These are phyloP conservation scores for Saccharum hybrid DNA, from an alignment of 202 grass and related monocot genomes.

Conservation along the genomic window DNA sequence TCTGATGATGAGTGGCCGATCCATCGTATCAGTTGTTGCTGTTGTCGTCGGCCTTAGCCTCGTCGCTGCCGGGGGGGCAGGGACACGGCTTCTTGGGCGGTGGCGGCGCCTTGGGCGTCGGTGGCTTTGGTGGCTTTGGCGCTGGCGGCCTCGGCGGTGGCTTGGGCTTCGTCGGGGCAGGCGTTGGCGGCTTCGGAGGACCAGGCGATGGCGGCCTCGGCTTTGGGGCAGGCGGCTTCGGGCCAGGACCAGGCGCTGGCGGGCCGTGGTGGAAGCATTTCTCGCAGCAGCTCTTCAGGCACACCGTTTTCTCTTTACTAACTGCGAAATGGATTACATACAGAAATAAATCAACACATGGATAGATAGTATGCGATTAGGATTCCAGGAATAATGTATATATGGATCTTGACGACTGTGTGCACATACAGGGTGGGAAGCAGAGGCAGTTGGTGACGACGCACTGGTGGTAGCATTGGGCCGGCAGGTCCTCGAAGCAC, in stretches of 20 bases:
- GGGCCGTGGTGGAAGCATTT: constrained; percentile 51
- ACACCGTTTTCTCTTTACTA: constrained; percentile 6
- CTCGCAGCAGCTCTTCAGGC: constrained; percentile 43
- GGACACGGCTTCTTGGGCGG: constrained; percentile 1
- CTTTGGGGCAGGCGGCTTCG: neutral
- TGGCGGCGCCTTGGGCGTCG: neutral
- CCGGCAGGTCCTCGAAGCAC: constrained; percentile 50
- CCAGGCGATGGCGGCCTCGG: neutral
- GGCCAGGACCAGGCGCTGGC: neutral
- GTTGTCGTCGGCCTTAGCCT: neutral
- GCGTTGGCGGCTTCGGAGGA: neutral
- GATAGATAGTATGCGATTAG: too few species aligned
- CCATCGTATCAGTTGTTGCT: neutral
- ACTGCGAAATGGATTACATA: constrained; percentile 10
- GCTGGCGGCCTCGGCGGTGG: neutral
- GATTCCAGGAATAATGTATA: too few species aligned
- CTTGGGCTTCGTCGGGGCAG: neutral
- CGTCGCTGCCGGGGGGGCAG: neutral
- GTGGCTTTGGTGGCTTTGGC: neutral
- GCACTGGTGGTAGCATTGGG: constrained; percentile 50
- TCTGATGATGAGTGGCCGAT: neutral
- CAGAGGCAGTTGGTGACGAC: constrained; percentile 34
- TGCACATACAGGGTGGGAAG: constrained; percentile 36
- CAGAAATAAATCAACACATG: too few species aligned
- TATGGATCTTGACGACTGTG: too few species aligned